Conservation (phyloP, 2,329 filamentous ascomycete genomes). For the Claviceps maximensis region DNA sequence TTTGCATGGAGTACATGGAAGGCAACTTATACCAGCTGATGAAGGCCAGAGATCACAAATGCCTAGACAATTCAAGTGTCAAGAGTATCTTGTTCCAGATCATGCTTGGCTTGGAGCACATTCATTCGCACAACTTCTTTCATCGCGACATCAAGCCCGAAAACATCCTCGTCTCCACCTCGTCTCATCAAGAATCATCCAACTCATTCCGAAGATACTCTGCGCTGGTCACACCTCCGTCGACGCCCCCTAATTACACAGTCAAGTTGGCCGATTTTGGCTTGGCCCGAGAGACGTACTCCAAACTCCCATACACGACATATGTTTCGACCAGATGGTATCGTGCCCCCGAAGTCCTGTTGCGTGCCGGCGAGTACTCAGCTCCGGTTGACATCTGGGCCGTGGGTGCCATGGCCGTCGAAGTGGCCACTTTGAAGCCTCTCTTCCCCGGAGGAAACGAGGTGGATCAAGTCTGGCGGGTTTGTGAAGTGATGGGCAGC, state of each 20-base stretch:
- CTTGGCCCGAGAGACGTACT: constrained; percentile 92
- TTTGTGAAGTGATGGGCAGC: constrained; percentile 98
- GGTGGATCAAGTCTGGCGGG: constrained; percentile 96
- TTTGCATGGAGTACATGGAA: constrained; percentile 99
- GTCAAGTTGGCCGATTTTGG: constrained; percentile 99
- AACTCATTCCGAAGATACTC: constrained; percentile 91
- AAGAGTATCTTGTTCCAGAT: constrained; percentile 99
- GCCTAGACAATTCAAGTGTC: constrained; percentile 75
- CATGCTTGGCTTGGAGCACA: constrained; percentile 88
- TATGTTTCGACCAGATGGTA: constrained; percentile 99
- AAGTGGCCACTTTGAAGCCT: constrained; percentile 91
- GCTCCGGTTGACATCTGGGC: constrained; percentile 98
- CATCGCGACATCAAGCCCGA: constrained; percentile 98
- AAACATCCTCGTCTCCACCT: constrained; percentile 94
- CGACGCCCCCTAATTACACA: constrained; percentile 83
- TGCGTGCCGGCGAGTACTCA: constrained; percentile 92
- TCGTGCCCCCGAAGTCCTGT: constrained; percentile 83
- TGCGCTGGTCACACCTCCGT: constrained; percentile 81
- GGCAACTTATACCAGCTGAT: constrained; percentile 97
- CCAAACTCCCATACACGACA: constrained; percentile 90
- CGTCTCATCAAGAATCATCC: constrained; percentile 64
- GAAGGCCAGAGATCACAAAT: constrained; percentile 96
- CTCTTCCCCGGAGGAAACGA: constrained; percentile 96
- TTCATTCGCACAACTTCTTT: constrained; percentile 94
- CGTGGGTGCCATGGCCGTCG: constrained; percentile 94